Conservation (phyloP, 2,329 filamentous ascomycete species). For the Aspergillus aculeatus region DNA sequence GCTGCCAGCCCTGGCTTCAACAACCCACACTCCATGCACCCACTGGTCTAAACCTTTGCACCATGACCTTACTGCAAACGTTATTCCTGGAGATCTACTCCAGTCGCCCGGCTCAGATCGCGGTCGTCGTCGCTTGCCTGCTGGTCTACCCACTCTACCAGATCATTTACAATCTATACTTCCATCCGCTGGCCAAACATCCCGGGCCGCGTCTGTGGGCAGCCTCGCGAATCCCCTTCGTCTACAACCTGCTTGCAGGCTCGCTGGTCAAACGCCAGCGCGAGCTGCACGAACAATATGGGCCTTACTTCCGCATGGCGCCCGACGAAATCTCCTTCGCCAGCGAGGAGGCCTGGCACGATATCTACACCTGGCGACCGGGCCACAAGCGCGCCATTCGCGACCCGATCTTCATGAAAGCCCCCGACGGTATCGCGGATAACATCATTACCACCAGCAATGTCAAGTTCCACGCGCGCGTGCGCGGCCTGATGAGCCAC, state of each 20-base stretch:
- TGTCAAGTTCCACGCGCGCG: not conserved
- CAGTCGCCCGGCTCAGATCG: not conserved
- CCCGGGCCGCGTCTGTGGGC: slow-evolving; percentile 20
- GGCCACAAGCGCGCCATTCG: not conserved
- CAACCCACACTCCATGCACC: no score
- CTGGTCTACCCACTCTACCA: slow-evolving; percentile 8
- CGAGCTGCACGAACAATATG: slow-evolving; percentile 28
- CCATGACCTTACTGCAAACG: no score
- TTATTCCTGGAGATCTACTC: no score
- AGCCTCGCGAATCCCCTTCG: slow-evolving; percentile 58
- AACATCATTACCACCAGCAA: not conserved
- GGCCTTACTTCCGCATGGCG: slow-evolving; percentile 30
- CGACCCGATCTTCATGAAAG: not conserved
- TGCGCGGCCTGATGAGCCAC: not conserved
- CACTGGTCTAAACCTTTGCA: no score
- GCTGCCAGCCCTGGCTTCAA: no score
- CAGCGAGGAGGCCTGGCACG: slow-evolving; percentile 26
- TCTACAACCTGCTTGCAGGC: slow-evolving; percentile 58
- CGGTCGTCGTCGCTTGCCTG: not conserved
- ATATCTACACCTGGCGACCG: slow-evolving; percentile 18
- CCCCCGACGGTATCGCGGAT: not conserved
- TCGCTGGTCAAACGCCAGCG: slow-evolving; percentile 23
- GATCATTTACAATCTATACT: slow-evolving; percentile 23
- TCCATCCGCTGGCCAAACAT: slow-evolving; percentile 26
- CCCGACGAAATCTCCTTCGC: slow-evolving; percentile 28